These are phyloP conservation scores for Phenoliferia sp. DNA, from an alignment of 1,284 basidiomycete species.

Conservation along the genomic window DNA sequence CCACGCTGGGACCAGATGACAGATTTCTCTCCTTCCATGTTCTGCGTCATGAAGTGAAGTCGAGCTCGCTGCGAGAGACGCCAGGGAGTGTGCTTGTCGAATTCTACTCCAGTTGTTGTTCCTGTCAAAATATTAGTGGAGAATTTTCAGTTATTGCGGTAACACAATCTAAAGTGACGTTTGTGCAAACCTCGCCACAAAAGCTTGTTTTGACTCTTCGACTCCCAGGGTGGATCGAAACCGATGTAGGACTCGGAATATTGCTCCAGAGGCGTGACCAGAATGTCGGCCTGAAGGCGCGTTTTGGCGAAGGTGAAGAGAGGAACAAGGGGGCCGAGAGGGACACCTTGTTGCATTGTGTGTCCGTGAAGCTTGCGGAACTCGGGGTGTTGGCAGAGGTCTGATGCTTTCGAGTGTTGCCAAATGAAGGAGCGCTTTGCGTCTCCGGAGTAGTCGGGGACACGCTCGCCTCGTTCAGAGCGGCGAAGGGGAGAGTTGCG, in stretches of 20 bases:
- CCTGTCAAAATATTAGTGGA: conserved; percentile 38
- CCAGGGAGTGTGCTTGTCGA: conserved; percentile 45
- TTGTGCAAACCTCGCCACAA: conserved; percentile 45
- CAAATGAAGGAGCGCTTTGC: conserved; percentile 36
- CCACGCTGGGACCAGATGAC: conserved; percentile 23
- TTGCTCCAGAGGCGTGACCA: conserved; percentile 49
- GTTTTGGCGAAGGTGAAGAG: conserved; percentile 40
- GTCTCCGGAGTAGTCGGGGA: conserved; percentile 28
- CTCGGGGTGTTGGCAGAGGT: conserved; percentile 39
- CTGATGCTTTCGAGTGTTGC: conserved; percentile 35
- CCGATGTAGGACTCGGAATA: conserved; percentile 41
- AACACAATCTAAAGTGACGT: too few species aligned
- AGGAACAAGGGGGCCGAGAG: conserved; percentile 34
- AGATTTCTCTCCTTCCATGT: conserved; percentile 23
- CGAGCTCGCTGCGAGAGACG: conserved; percentile 46
- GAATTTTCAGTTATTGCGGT: too few species aligned
- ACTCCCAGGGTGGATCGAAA: conserved; percentile 46
- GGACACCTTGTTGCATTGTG: conserved; percentile 35
- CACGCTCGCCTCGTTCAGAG: conserved; percentile 28
- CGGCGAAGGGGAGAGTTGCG: conserved; percentile 33
- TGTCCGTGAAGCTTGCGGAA: conserved; percentile 37
- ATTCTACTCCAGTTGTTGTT: conserved; percentile 47
- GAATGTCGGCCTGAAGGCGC: conserved; percentile 46
- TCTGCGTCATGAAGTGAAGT: conserved; percentile 45
- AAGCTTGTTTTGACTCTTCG: conserved; percentile 44